Conservation (phyloP, 805 yeast species). For the Starmera dryadoides region DNA sequence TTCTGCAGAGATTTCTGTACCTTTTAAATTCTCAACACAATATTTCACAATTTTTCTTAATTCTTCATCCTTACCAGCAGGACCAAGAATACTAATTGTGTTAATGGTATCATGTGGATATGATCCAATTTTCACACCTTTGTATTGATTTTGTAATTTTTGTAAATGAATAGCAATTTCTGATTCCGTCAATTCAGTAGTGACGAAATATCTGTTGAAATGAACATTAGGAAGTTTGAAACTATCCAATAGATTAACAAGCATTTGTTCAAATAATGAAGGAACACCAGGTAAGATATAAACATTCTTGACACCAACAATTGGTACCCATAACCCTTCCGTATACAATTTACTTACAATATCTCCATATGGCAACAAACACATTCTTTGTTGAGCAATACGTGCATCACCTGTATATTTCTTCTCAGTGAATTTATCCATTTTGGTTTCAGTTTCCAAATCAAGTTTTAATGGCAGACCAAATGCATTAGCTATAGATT, state of each 20-base stretch:
- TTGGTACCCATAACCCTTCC: slow-evolving; percentile 75
- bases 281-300: slow-evolving; percentile 85
- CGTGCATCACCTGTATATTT: slow-evolving; percentile 37
- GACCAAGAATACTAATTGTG: slow-evolving; percentile 72
- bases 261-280: slow-evolving; percentile 51
- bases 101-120: slow-evolving; percentile 72
- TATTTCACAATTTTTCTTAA: slow-evolving; percentile 40
- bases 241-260: slow-evolving; percentile 33
- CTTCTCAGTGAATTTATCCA: slow-evolving; percentile 39
- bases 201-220: slow-evolving; percentile 47
- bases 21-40: slow-evolving; percentile 41
- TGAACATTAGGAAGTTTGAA: slow-evolving; percentile 1
- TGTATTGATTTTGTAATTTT: slow-evolving; percentile 35
- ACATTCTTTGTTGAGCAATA: slow-evolving; percentile 70
- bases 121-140: slow-evolving; percentile 64
- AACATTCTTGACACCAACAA: slow-evolving; percentile 63
- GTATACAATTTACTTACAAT: slow-evolving; percentile 38
- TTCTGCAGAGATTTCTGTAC: slow-evolving; percentile 47
- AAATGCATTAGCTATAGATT: slow-evolving; percentile 62
- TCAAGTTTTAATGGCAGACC: slow-evolving; percentile 44
- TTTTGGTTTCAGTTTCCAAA: slow-evolving; percentile 48
- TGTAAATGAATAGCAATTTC: slow-evolving; percentile 60
- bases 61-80: slow-evolving; percentile 25
- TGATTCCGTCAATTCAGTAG: slow-evolving; percentile 55
- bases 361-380: slow-evolving; percentile 50